Evolutionary conservation across 1,284 basidiomycete species (phyloP).

Genomic region (Phenoliferia sp.): DNA sequence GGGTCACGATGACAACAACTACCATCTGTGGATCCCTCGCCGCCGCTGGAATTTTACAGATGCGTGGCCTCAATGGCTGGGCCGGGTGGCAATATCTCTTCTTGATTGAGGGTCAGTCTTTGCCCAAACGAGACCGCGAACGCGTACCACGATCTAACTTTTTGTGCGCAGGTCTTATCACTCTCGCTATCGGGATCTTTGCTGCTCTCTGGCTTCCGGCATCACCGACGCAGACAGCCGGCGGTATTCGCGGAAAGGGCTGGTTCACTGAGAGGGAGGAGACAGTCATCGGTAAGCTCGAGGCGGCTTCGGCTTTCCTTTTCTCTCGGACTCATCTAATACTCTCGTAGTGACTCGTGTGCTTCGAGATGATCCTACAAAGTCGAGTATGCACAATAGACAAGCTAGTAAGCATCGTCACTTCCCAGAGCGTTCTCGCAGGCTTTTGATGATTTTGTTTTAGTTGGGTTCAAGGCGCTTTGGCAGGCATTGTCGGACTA

Average conservation of each 20-base stretch:
- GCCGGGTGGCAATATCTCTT: slow-evolving; percentile 41
- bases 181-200: slow-evolving; percentile 39
- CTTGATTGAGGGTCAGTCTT: slow-evolving; percentile 17
- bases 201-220: slow-evolving; percentile 42
- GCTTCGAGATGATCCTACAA: slow-evolving; percentile 46
- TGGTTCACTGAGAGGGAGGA: slow-evolving; percentile 48
- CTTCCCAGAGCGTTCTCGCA: slow-evolving; percentile 7
- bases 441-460: not conserved
- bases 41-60: slow-evolving; percentile 40
- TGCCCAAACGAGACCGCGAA: not conserved
- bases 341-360: slow-evolving; percentile 48
- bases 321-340: too few species aligned
- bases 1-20: slow-evolving; percentile 38
- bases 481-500: slow-evolving; percentile 40
- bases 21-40: slow-evolving; percentile 39
- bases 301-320: too few species aligned
- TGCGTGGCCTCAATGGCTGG: slow-evolving; percentile 38
- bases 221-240: slow-evolving; percentile 41
- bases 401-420: slow-evolving; percentile 33
- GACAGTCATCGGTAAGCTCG: slow-evolving; percentile 47
- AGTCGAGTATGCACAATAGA: slow-evolving; percentile 46
- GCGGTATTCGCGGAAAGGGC: slow-evolving; percentile 35
- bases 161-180: slow-evolving; percentile 35
- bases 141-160: too few species aligned
- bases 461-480: slow-evolving; percentile 31